Evolutionary conservation across 2,329 filamentous ascomycete genomes (phyloP).

Genomic region (Metarhizium sp.): DNA sequence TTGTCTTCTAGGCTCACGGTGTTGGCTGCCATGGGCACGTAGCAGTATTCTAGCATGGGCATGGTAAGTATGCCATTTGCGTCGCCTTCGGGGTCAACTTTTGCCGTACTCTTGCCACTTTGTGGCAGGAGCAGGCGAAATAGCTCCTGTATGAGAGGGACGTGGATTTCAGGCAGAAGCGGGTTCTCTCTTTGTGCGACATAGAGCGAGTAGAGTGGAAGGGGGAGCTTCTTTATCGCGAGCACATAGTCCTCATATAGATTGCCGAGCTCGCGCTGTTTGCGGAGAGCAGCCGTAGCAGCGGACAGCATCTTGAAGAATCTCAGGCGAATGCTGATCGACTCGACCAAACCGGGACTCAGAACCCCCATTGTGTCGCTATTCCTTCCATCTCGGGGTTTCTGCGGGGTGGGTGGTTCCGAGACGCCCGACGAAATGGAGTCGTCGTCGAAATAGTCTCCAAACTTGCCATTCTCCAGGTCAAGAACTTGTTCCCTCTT

Average conservation of each 20-base stretch:
- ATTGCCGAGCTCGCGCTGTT: constrained; percentile 33
- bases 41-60: constrained; percentile 45
- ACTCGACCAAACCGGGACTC: constrained; percentile 33
- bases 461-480: constrained; percentile 49
- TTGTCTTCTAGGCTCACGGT: constrained; percentile 56
- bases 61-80: constrained; percentile 30
- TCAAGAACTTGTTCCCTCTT: constrained; percentile 41
- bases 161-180: constrained; percentile 27
- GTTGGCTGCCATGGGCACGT: constrained; percentile 56
- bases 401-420: constrained; percentile 35
- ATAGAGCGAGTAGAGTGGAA: constrained; percentile 48
- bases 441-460: constrained; percentile 52
- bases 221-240: constrained; percentile 46
- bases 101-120: constrained; percentile 30
- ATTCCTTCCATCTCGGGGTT: constrained; percentile 18
- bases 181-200: constrained; percentile 26
- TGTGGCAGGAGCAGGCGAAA: constrained; percentile 34
- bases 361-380: constrained; percentile 12
- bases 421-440: constrained; percentile 36
- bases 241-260: constrained; percentile 52
- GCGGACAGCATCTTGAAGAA: constrained; percentile 49
- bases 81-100: constrained; percentile 26
- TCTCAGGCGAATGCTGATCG: constrained; percentile 52
- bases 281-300: constrained; percentile 35
- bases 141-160: constrained; percentile 36